phyloP scores from a whole-genome alignment of 2,329 filamentous ascomycete genomes.

The Botryotinia calthae region DNA sequence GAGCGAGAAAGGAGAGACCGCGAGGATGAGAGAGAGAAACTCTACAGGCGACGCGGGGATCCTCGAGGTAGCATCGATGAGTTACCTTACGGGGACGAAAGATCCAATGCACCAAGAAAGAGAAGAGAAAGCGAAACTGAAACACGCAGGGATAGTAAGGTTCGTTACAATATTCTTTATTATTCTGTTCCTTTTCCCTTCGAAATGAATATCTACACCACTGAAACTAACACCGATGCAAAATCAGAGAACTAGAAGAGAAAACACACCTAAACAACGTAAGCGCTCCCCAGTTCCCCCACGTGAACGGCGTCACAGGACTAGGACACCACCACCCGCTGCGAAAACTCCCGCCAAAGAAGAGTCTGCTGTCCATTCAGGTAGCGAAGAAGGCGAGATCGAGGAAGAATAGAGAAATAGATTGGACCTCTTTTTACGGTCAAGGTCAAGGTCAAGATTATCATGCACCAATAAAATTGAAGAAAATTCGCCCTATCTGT shows the following conservation, averaged over 20 bases:
- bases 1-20: conserved; percentile 84
- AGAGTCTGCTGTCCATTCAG: conserved; percentile 55
- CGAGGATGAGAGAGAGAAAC: conserved; percentile 84
- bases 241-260: conserved; percentile 55
- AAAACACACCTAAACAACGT: conserved; percentile 49
- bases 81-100: conserved; percentile 83
- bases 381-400: conserved; percentile 97
- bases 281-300: conserved; percentile 56
- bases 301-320: conserved; percentile 55
- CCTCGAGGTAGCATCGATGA: conserved; percentile 79
- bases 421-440: conserved; percentile 6
- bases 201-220: not conserved
- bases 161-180: conserved; percentile 19
- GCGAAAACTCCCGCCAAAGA: conserved; percentile 41
- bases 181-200: not conserved
- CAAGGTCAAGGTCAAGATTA: not conserved
- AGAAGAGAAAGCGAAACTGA: conserved; percentile 77
- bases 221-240: conserved; percentile 21
- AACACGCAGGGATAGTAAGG: conserved; percentile 61
- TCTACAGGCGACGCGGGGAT: conserved; percentile 77
- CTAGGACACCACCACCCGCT: conserved; percentile 54
- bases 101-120: conserved; percentile 63
- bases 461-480: not conserved
- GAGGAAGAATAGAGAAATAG: conserved; percentile 63
- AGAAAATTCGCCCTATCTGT: conserved; percentile 32